phyloP scores from a whole-genome alignment of 176 grass and related monocot species.

The Melocanna baccifera region DNA sequence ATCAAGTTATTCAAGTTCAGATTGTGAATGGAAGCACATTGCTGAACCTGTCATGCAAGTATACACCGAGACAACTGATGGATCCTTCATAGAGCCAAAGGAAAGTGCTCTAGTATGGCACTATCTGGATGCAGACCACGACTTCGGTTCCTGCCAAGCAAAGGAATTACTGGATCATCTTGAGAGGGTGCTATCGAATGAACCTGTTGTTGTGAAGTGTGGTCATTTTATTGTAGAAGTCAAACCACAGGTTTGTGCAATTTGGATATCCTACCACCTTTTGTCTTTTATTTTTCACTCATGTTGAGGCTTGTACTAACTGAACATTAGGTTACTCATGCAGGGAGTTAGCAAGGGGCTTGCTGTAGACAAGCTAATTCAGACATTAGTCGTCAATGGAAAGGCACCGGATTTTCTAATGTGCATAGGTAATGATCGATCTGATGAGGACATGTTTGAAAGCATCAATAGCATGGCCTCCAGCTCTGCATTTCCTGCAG shows the following conservation, averaged over 20 bases:
- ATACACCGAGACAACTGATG: constrained; percentile 89
- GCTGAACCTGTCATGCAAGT: constrained; percentile 81
- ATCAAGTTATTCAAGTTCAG: constrained; percentile 37
- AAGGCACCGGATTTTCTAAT: constrained; percentile 69
- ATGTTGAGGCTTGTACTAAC: not conserved
- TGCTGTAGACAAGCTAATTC: constrained; percentile 71
- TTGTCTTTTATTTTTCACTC: not conserved
- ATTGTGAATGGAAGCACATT: constrained; percentile 77
- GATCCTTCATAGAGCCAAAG: constrained; percentile 76
- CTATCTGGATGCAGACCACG: constrained; percentile 78
- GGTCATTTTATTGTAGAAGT: constrained; percentile 96
- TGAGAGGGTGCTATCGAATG: constrained; percentile 86
- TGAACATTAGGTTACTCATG: constrained; percentile 4
- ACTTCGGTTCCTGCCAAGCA: constrained; percentile 89
- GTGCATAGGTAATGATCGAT: constrained; percentile 83
- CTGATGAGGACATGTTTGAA: constrained; percentile 96
- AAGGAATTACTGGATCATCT: constrained; percentile 86
- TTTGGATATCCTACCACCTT: not conserved
- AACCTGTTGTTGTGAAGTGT: constrained; percentile 79
- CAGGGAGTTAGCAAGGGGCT: constrained; percentile 86
- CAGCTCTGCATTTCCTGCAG: constrained; percentile 30
- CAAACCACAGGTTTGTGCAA: constrained; percentile 68
- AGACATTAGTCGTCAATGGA: constrained; percentile 39
- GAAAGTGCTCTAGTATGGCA: constrained; percentile 93
- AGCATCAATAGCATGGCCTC: constrained; percentile 53